Conservation (phyloP, 2,329 filamentous ascomycete genomes). For the Paecilomyces dactylethromorphus region DNA sequence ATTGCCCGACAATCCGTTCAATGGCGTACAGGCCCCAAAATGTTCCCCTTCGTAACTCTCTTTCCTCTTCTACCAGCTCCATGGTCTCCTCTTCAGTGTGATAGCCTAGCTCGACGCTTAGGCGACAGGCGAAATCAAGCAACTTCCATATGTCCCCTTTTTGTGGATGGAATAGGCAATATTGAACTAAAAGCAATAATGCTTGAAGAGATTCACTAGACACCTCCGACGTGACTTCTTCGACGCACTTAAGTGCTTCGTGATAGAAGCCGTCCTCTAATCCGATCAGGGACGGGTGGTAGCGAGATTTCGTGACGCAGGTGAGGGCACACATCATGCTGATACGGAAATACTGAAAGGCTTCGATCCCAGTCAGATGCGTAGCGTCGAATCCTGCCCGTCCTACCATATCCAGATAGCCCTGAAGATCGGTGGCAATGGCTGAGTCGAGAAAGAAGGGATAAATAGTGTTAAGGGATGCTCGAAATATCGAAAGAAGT, state of each 20-base stretch:
- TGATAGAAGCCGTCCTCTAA: constrained; percentile 16
- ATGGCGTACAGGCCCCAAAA: constrained; percentile 33
- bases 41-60: constrained; percentile 16
- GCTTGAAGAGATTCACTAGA: constrained; percentile 16
- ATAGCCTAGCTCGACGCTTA: constrained; percentile 26
- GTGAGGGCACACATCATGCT: constrained; percentile 27
- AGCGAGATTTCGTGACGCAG: constrained; percentile 16
- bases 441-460: constrained; percentile 20
- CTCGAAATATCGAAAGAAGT: constrained; percentile 19
- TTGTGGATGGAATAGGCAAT: constrained; percentile 16
- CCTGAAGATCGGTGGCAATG: constrained; percentile 14
- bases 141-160: constrained; percentile 22
- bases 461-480: constrained; percentile 21
- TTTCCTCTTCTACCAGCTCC: constrained; percentile 15
- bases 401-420: constrained; percentile 7
- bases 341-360: constrained; percentile 25
- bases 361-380: constrained; percentile 15
- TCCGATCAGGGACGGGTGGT: constrained; percentile 10
- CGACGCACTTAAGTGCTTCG: constrained; percentile 20
- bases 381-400: not conserved
- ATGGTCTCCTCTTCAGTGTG: constrained; percentile 23
- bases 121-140: constrained; percentile 20
- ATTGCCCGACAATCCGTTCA: constrained; percentile 29
- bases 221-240: constrained; percentile 22
- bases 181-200: constrained; percentile 18